phyloP scores from a whole-genome alignment of 768 basidiomycete species.

The Serendipita vermifera region DNA sequence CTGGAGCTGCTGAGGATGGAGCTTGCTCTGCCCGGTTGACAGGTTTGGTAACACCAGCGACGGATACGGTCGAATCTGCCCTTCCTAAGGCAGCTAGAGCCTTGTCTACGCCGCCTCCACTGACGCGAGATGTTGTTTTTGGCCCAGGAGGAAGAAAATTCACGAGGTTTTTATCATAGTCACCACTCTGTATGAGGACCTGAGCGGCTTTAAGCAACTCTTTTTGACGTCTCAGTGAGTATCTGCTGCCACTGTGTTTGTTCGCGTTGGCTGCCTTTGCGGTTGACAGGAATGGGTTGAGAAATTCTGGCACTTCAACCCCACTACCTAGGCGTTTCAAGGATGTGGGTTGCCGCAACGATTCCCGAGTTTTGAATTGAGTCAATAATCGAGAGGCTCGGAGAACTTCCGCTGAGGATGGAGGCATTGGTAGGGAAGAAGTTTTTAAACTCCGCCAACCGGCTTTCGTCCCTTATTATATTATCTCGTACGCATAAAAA shows the following conservation, averaged over 20 bases:
- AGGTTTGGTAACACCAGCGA: neutral
- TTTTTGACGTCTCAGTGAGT: constrained; percentile 1
- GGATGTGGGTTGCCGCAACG: neutral
- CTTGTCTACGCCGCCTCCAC: neutral
- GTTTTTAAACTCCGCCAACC: neutral
- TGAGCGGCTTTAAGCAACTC: constrained; percentile 1
- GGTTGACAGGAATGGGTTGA: neutral
- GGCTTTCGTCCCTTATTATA: too few relatives aligned
- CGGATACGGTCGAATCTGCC: neutral
- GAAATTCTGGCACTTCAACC: neutral
- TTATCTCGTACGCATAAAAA: too few relatives aligned
- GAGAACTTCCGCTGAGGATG: neutral
- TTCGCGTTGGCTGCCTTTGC: neutral
- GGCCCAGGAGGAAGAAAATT: constrained; percentile 3
- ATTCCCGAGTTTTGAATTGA: neutral
- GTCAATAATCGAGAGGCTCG: neutral
- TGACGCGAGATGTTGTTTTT: neutral
- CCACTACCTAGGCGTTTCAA: neutral
- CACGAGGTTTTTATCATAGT: neutral
- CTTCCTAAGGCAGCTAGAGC: neutral
- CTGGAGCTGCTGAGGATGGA: neutral
- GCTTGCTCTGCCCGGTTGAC: neutral
- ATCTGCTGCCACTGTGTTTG: neutral
- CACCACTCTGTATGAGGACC: neutral
- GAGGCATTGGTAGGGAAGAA: neutral